These are phyloP conservation scores for Secale cereale DNA, from an alignment of 176 grass and related monocot genomes.

Conservation along the genomic window DNA sequence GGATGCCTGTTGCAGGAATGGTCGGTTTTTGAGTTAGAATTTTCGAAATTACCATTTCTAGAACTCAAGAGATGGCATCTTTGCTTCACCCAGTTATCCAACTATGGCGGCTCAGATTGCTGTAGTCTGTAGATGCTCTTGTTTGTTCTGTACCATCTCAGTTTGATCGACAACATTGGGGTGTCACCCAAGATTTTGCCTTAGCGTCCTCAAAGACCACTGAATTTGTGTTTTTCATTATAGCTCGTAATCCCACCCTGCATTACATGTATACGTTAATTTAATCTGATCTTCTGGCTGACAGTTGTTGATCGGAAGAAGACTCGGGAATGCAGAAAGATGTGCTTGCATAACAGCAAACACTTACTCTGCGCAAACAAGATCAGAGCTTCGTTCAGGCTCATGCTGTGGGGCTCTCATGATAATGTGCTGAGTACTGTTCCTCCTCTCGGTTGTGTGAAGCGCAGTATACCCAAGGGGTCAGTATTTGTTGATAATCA, in stretches of 20 bases:
- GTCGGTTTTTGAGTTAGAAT: not conserved
- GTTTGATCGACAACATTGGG: not conserved
- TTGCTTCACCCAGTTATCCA: not conserved
- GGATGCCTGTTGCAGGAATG: not conserved
- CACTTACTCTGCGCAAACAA: conserved; percentile 27
- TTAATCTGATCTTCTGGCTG: conserved; percentile 9
- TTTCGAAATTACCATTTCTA: too few species aligned
- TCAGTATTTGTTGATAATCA: conserved; percentile 27
- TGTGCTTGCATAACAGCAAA: conserved; percentile 42
- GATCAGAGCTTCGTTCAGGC: conserved; percentile 23
- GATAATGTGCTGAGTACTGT: conserved; percentile 20
- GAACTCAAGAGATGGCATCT: too few species aligned
- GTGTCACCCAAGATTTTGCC: not conserved
- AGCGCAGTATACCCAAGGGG: conserved; percentile 24
- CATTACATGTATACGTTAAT: conserved; percentile 14
- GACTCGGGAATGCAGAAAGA: conserved; percentile 73
- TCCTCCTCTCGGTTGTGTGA: conserved; percentile 8
- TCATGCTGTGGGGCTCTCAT: not conserved
- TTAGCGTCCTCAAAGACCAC: not conserved
- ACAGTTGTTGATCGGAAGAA: conserved; percentile 21
- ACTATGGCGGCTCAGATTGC: not conserved
- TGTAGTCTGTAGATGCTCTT: not conserved
- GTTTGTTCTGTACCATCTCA: not conserved
- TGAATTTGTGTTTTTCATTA: not conserved
- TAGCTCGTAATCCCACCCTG: not conserved